Percentiles rank a stretch among this genome's conserved stretches.
phyloP scores from a whole-genome alignment of 306 rosid species.

The Acacia confusa region DNA sequence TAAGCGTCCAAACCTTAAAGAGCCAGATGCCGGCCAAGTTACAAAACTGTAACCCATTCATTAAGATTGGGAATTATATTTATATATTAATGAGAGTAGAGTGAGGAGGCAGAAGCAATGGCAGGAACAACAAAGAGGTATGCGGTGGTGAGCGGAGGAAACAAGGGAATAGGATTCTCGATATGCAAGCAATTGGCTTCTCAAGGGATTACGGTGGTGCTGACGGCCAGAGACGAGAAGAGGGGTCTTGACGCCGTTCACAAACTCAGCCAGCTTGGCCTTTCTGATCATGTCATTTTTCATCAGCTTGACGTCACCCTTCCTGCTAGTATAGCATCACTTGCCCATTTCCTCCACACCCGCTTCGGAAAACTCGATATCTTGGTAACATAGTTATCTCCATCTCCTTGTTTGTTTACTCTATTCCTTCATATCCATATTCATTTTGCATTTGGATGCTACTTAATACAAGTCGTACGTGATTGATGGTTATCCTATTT shows the following conservation, averaged over 20 bases:
- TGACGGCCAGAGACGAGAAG: constrained; percentile 46
- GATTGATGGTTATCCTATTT: background rate
- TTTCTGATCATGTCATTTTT: constrained; percentile 18
- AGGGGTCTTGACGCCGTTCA: constrained; percentile 38
- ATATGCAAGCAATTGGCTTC: constrained; percentile 35
- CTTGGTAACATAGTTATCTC: background rate
- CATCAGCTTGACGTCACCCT: constrained; percentile 39
- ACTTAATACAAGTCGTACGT: background rate
- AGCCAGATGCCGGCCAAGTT: background rate
- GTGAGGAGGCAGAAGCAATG: background rate
- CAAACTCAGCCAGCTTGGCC: constrained; percentile 23
- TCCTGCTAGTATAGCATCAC: constrained; percentile 22
- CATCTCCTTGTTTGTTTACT: background rate
- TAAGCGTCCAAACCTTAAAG: background rate
- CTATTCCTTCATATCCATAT: background rate
- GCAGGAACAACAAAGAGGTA: constrained; percentile 9
- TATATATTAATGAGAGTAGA: background rate
- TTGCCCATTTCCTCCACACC: constrained; percentile 31
- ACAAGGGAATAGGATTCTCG: constrained; percentile 42
- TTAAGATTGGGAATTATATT: background rate
- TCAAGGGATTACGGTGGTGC: constrained; percentile 37
- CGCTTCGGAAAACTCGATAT: constrained; percentile 37
- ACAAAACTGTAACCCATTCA: background rate
- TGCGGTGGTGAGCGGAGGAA: constrained; percentile 36
- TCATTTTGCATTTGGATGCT: background rate